Evolutionary conservation across 176 grass and related monocot species (phyloP).

Genomic region (Raddia distichophylla): DNA sequence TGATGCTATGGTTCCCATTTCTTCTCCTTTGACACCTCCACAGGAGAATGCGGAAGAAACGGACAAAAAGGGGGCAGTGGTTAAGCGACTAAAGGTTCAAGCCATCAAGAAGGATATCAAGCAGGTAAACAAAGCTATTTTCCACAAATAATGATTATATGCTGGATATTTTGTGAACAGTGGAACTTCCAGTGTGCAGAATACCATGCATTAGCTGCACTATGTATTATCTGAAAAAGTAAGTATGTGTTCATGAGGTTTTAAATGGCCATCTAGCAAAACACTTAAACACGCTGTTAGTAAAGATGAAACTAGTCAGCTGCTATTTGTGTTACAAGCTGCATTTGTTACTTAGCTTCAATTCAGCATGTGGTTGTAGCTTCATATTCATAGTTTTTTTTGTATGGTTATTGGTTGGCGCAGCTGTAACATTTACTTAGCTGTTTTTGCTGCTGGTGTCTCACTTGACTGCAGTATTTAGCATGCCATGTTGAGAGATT

Average conservation of each 20-base stretch:
- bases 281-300: neutral
- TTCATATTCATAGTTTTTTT: neutral
- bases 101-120: slow-evolving; percentile 86
- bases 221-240: neutral
- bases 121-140: slow-evolving; percentile 50
- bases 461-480: neutral
- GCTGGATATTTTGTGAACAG: neutral
- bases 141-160: slow-evolving; percentile 12
- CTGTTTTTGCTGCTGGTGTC: neutral
- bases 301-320: neutral
- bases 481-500: neutral
- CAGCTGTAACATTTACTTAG: neutral
- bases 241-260: neutral
- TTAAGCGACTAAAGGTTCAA: slow-evolving; percentile 64
- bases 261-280: neutral
- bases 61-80: slow-evolving; percentile 45
- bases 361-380: neutral
- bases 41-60: slow-evolving; percentile 45
- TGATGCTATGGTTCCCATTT: slow-evolving; percentile 75
- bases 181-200: neutral
- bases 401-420: neutral
- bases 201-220: neutral
- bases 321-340: neutral
- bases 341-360: neutral
- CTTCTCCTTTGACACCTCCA: slow-evolving; percentile 77